These are phyloP conservation scores for Fusarium citri DNA, from an alignment of 2,329 filamentous ascomycete genomes.

Conservation along the genomic window DNA sequence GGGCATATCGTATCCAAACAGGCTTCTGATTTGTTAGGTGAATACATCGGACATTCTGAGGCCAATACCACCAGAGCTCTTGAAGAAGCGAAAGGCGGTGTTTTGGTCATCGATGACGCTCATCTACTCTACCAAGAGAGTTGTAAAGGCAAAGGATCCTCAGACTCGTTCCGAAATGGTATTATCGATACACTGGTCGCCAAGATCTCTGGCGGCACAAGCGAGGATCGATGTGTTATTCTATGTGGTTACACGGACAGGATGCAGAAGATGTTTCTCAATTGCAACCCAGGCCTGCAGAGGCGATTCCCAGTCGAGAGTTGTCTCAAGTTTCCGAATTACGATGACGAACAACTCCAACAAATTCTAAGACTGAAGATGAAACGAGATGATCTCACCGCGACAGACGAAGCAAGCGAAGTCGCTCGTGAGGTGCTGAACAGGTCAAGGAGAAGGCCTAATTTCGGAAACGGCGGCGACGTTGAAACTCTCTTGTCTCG, in stretches of 20 bases:
- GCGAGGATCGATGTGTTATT: conserved; percentile 6
- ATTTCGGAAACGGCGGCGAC: conserved; percentile 1
- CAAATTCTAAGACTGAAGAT: neutral
- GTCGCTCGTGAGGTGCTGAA: neutral
- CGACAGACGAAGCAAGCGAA: neutral
- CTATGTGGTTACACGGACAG: neutral
- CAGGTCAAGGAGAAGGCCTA: neutral
- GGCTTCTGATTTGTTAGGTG: neutral
- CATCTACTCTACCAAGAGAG: neutral
- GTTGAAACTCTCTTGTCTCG: neutral
- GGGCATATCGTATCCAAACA: neutral
- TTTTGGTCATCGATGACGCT: conserved; percentile 5
- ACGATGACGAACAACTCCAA: neutral
- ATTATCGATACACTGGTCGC: neutral
- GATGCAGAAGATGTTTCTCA: neutral
- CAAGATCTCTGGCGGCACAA: neutral
- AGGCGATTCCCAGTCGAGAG: neutral
- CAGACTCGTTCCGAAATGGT: neutral
- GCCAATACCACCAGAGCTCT: neutral
- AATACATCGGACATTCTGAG: neutral
- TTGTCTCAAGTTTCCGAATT: neutral
- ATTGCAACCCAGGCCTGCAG: neutral
- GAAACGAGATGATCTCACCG: neutral
- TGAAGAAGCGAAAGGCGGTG: neutral
- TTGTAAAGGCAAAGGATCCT: neutral